Evolutionary conservation across 1,284 basidiomycete genomes (phyloP), one percentile per base, ranked within the genome.

Genomic region (Ustilago hordei): DNA sequence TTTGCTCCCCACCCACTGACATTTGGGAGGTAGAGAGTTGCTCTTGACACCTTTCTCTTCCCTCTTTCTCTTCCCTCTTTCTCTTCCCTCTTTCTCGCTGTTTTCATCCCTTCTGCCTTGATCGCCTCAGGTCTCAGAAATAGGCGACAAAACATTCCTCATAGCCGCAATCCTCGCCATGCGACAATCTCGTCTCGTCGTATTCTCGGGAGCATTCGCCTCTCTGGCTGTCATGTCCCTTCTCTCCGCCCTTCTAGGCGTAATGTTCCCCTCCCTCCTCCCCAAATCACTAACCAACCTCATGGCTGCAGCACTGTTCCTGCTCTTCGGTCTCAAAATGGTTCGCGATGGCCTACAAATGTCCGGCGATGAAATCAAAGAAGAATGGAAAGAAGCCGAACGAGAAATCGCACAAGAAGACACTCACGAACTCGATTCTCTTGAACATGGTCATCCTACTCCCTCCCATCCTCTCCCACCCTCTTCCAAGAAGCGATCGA

Each of bases 111-210:
- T 41, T 38, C 36, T 2, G 13, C 36, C 17, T 43, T 28, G 19
- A 1, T 35, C 11, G 4, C 13, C 35, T 19, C 38, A 83, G 81
- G 84, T 88, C 41, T 87, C 86, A 15, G 87, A 88, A 71, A 86
- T 88, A 75, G 95, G 96, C 54, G 97, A 99, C 91, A 98, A 98
- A 87, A 99, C 96, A 0, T 99, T 99, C 86, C 91, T 99, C 69
- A 98, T 98, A 55, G 89, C 96, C 28, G 97, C 96, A 65, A 95
- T 99, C 81, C 92, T 99, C 79, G 94, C 96, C 9, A 96, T 97
- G 91, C 92, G 95, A 3, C 95, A 98, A 85, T 91, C 94, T 0
- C 91, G 95, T 13, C 83, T 92, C 53, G 88, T 92, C 63, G 95
- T 99, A 61, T 98, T 98, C 85, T 89, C 90, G 1, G 96, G 96